Percentiles rank a stretch among this genome's conserved stretches.
These are phyloP conservation scores for Neurospora sp. DNA, from an alignment of 495 filamentous ascomycete genomes.

Conservation along the genomic window DNA sequence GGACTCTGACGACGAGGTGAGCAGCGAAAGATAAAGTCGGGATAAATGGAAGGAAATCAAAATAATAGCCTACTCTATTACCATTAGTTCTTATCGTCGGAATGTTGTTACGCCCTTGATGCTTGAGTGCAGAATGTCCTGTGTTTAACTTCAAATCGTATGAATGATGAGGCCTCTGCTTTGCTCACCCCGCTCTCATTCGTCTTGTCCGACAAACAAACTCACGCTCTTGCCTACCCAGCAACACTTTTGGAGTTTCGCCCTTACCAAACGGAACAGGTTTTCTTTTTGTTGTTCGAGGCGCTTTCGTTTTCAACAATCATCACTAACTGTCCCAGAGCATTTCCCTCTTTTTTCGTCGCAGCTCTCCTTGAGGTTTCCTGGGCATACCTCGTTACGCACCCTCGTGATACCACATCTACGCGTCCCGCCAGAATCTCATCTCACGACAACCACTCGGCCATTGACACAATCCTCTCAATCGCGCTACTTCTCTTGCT, in stretches of 20 bases:
- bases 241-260: not conserved
- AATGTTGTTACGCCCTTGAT: not conserved
- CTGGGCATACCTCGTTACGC: not conserved
- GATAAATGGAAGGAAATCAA: not conserved
- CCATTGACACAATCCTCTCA: not conserved
- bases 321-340: not conserved
- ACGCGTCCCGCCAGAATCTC: not conserved
- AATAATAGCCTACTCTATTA: not conserved
- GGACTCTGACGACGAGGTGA: not conserved
- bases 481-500: not conserved
- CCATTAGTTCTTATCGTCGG: not conserved
- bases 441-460: not conserved
- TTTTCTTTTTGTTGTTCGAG: not conserved
- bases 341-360: not conserved
- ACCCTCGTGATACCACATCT: not conserved
- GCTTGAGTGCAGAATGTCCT: not conserved
- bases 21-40: not conserved
- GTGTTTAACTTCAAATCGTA: not conserved
- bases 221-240: not conserved
- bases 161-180: not conserved
- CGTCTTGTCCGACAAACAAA: not conserved
- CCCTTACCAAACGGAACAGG: not conserved
- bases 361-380: not conserved
- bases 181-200: not conserved
- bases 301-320: not conserved